phyloP scores from a whole-genome alignment of 2,329 filamentous ascomycete species.

The Colletotrichum nymphaeae region DNA sequence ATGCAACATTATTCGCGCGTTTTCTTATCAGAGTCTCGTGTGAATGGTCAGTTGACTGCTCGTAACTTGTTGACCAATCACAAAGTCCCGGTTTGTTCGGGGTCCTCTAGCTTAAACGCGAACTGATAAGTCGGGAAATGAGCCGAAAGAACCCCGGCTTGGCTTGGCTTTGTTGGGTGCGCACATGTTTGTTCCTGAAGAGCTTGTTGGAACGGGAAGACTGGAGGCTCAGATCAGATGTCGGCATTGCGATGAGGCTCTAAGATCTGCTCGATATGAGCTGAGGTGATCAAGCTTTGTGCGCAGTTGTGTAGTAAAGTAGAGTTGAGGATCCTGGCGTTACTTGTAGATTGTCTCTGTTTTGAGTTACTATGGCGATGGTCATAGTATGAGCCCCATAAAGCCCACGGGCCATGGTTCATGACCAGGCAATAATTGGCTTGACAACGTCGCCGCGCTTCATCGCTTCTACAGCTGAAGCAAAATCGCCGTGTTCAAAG shows the following conservation, averaged over 20 bases:
- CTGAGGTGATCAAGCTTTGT: neutral
- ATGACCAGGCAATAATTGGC: constrained; percentile 34
- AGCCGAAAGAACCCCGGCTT: neutral
- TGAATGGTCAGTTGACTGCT: neutral
- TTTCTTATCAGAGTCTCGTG: neutral
- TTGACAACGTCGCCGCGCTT: constrained; percentile 31
- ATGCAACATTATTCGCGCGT: constrained; percentile 7
- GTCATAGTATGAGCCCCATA: neutral
- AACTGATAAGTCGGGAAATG: neutral
- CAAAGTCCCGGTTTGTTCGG: neutral
- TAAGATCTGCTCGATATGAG: neutral
- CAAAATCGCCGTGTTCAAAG: constrained; percentile 45
- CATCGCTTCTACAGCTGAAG: constrained; percentile 47
- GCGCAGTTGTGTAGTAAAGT: neutral
- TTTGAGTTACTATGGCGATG: neutral
- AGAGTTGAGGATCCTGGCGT: neutral
- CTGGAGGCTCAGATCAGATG: neutral
- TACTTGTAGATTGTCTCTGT: neutral
- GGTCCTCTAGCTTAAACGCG: neutral
- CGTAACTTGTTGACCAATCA: constrained; percentile 3
- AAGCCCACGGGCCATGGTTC: neutral
- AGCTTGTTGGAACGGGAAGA: too few species aligned
- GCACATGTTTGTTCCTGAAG: neutral
- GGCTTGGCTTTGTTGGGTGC: neutral
- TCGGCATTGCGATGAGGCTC: neutral